These are phyloP conservation scores for Alternaria ventricosa DNA, from an alignment of 2,329 filamentous ascomycete species.

Conservation along the genomic window DNA sequence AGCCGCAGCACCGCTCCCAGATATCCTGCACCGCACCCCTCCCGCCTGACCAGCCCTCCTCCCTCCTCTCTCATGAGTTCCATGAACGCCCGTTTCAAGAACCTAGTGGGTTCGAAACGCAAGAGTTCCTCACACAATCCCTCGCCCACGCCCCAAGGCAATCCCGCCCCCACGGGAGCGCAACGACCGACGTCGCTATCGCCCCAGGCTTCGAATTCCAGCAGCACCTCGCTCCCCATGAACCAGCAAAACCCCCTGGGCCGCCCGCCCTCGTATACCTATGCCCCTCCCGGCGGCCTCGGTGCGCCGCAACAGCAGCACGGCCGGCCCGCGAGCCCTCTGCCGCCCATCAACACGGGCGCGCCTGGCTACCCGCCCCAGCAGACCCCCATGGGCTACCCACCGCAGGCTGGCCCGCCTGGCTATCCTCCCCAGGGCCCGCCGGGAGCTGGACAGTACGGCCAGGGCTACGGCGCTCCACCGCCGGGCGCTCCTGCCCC, in stretches of 20 bases:
- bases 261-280: conserved; percentile 69
- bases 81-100: conserved; percentile 80
- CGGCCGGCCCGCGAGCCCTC: conserved; percentile 60
- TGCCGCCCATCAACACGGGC: conserved; percentile 64
- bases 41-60: conserved; percentile 27
- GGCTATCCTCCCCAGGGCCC: conserved; percentile 50
- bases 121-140: conserved; percentile 66
- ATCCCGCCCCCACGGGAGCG: conserved; percentile 45
- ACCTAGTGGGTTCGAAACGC: conserved; percentile 82
- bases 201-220: conserved; percentile 48
- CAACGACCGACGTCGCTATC: conserved; percentile 50
- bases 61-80: conserved; percentile 68
- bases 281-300: conserved; percentile 53
- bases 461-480: conserved; percentile 35
- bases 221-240: conserved; percentile 56
- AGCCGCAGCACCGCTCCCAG: conserved; percentile 35
- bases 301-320: conserved; percentile 42
- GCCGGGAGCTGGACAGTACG: conserved; percentile 35
- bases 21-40: conserved; percentile 35
- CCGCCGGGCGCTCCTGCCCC: conserved; percentile 38
- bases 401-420: conserved; percentile 47
- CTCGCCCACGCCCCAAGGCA: conserved; percentile 40
- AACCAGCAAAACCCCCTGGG: conserved; percentile 63
- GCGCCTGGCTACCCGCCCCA: conserved; percentile 53
- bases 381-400: conserved; percentile 50